Percentiles rank a stretch among this genome's conserved stretches.
Evolutionary conservation across 2,329 filamentous ascomycete genomes (phyloP).

Genomic region (Penicillium corylophilum): DNA sequence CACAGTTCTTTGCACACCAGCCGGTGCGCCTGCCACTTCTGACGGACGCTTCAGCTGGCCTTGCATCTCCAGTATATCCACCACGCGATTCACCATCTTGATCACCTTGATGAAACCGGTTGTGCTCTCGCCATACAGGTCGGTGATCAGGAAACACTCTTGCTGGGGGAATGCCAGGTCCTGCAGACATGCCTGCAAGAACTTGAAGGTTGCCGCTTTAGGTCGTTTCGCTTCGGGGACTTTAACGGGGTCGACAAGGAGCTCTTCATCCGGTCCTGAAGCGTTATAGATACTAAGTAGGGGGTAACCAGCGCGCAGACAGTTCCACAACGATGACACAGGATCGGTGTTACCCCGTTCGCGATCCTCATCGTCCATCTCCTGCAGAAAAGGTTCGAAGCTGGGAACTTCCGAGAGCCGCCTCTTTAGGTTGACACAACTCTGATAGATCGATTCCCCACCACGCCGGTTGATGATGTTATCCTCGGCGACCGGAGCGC

Average conservation of each 20-base stretch:
- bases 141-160: slow-evolving; percentile 88
- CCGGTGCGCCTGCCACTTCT: slow-evolving; percentile 49
- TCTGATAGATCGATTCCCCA: slow-evolving; percentile 94
- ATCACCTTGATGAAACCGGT: slow-evolving; percentile 97
- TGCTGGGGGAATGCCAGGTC: slow-evolving; percentile 75
- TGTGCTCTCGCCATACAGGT: slow-evolving; percentile 90
- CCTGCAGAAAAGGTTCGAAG: slow-evolving; percentile 71
- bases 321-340: slow-evolving; percentile 86
- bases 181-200: slow-evolving; percentile 82
- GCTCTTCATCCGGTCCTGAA: slow-evolving; percentile 66
- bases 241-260: slow-evolving; percentile 65
- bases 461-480: slow-evolving; percentile 98
- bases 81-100: slow-evolving; percentile 85
- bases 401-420: slow-evolving; percentile 79
- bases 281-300: slow-evolving; percentile 87
- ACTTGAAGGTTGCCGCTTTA: slow-evolving; percentile 88
- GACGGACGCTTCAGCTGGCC: slow-evolving; percentile 70
- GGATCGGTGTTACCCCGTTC: slow-evolving; percentile 67
- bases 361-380: slow-evolving; percentile 68
- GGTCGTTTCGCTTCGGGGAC: slow-evolving; percentile 71
- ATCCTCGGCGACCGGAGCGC: slow-evolving; percentile 63
- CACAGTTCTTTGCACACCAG: slow-evolving; percentile 43
- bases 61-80: slow-evolving; percentile 78
- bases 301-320: slow-evolving; percentile 78
- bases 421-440: slow-evolving; percentile 81